phyloP scores from a whole-genome alignment of 352 stramenopile species.

The Globisporangium apiculatum region DNA sequence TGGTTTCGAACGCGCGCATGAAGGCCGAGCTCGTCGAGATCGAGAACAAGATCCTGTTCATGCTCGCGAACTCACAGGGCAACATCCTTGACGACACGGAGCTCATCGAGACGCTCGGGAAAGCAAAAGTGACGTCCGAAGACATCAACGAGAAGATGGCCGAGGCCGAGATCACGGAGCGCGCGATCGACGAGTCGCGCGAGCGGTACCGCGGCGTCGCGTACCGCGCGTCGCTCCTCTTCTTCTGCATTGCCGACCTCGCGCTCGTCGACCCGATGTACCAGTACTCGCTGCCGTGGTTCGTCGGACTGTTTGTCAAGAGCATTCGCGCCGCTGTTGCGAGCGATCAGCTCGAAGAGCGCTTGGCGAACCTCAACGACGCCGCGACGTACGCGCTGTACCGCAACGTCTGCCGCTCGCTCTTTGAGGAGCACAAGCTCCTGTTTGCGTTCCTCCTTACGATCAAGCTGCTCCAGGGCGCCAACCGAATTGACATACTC shows the following conservation, averaged over 20 bases:
- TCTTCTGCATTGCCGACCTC: slow-evolving; percentile 91
- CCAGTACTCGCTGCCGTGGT: slow-evolving; percentile 93
- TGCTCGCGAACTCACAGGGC: slow-evolving; percentile 90
- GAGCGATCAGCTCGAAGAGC: slow-evolving; percentile 78
- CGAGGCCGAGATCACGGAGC: slow-evolving; percentile 89
- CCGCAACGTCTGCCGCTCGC: slow-evolving; percentile 89
- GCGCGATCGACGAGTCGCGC: slow-evolving; percentile 86
- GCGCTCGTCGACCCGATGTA: slow-evolving; percentile 91
- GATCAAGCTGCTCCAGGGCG: slow-evolving; percentile 79
- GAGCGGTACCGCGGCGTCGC: slow-evolving; percentile 88
- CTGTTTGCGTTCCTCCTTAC: slow-evolving; percentile 91
- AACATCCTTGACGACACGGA: slow-evolving; percentile 93
- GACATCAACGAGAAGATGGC: slow-evolving; percentile 92
- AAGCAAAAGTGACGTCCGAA: slow-evolving; percentile 88
- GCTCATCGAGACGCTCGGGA: slow-evolving; percentile 89
- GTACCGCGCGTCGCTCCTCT: slow-evolving; percentile 86
- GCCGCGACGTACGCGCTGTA: slow-evolving; percentile 93
- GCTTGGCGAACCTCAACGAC: slow-evolving; percentile 86
- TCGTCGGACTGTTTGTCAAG: slow-evolving; percentile 88
- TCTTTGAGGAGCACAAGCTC: slow-evolving; percentile 94
- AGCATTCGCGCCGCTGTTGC: slow-evolving; percentile 79
- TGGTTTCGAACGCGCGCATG: slow-evolving; percentile 89
- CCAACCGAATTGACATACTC: slow-evolving; percentile 73
- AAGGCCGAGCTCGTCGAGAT: slow-evolving; percentile 91
- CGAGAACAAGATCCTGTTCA: slow-evolving; percentile 92